phyloP scores from a whole-genome alignment of 1,284 basidiomycete species.

The Pseudozyma sp. region DNA sequence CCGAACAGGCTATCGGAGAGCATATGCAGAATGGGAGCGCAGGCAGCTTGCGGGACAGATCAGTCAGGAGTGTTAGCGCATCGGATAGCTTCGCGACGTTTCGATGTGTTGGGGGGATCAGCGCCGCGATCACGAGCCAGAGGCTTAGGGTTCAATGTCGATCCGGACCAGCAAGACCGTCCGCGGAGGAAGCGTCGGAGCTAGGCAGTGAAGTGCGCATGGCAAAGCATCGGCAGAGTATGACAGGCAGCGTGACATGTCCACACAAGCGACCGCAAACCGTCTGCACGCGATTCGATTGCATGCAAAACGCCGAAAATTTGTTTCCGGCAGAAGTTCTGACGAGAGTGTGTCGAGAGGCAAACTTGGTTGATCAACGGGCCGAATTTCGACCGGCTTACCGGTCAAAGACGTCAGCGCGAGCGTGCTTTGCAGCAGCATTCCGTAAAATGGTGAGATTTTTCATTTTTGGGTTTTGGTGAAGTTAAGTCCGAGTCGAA shows the following conservation, averaged over 20 bases:
- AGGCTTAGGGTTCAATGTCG: no score
- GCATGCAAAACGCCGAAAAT: no score
- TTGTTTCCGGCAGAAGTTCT: no score
- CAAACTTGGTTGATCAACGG: not conserved
- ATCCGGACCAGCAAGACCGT: no score
- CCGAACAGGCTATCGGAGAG: constrained; percentile 30
- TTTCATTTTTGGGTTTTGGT: not conserved
- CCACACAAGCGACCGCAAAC: no score
- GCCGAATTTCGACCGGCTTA: constrained; percentile 5
- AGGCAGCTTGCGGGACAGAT: constrained; percentile 2
- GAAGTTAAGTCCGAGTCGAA: constrained; percentile 8
- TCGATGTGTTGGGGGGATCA: not conserved
- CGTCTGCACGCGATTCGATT: no score
- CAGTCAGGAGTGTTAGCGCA: not conserved
- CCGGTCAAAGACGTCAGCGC: not conserved
- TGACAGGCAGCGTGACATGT: constrained; percentile 23
- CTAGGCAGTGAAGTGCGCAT: constrained; percentile 5
- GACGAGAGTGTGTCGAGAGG: no score
- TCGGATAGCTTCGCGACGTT: not conserved
- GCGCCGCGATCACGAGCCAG: no score
- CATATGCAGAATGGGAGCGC: constrained; percentile 26
- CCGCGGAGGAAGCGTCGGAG: constrained; percentile 21
- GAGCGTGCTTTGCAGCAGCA: not conserved
- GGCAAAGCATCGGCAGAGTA: not conserved
- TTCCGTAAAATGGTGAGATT: not conserved